Evolutionary conservation across 495 filamentous ascomycete genomes (phyloP).

Genomic region (Neurospora terricola): DNA sequence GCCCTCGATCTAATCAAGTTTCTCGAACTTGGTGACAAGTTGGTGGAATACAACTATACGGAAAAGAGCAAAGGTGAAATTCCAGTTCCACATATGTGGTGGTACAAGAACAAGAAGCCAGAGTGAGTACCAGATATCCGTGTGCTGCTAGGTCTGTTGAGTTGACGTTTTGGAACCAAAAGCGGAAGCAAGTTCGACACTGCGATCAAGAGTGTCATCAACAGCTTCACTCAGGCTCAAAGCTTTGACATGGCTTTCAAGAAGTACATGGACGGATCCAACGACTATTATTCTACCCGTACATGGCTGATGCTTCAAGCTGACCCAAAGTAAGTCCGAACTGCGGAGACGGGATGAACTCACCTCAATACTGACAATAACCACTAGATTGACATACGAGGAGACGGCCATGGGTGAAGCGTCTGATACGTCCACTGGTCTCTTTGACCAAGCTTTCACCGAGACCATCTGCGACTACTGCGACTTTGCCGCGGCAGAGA

Average conservation of each 20-base stretch:
- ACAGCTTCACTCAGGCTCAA: background rate
- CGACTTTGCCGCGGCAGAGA: slow-evolving; percentile 14
- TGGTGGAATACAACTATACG: background rate
- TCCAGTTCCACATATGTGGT: background rate
- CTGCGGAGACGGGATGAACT: background rate
- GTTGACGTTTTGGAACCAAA: background rate
- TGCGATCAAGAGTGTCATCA: background rate
- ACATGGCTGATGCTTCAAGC: slow-evolving; percentile 5
- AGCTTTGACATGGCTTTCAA: background rate
- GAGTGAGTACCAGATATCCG: background rate
- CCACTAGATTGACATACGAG: background rate
- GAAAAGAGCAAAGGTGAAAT: background rate
- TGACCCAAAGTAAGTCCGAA: background rate
- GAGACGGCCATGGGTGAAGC: slow-evolving; percentile 4
- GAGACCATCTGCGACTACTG: slow-evolving; percentile 26
- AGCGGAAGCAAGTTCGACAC: background rate
- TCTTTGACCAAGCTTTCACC: slow-evolving; percentile 27
- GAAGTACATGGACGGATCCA: background rate
- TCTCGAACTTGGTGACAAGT: background rate
- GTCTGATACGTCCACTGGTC: slow-evolving; percentile 14
- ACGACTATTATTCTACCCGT: slow-evolving; percentile 5
- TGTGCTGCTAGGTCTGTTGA: background rate
- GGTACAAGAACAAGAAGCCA: background rate
- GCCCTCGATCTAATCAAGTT: background rate
- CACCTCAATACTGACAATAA: background rate